phyloP scores from a whole-genome alignment of 1,139 yeast genomes.

The Suhomyces anneliseae region DNA sequence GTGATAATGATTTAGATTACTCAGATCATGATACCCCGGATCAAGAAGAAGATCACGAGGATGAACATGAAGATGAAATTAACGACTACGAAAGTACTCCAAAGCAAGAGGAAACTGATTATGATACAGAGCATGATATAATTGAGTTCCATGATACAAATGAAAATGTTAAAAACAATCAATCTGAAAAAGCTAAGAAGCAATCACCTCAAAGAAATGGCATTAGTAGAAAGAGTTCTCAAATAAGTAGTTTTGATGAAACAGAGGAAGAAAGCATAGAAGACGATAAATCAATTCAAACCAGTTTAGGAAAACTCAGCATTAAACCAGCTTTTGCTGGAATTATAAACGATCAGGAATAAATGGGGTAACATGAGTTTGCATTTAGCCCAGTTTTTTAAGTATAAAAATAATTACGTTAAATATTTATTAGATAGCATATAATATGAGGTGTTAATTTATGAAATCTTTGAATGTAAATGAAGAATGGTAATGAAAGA shows the following conservation, averaged over 20 bases:
- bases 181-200: neutral
- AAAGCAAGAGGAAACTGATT: neutral
- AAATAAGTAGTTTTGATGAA: neutral
- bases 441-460: neutral
- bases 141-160: neutral
- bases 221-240: neutral
- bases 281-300: conserved; percentile 2
- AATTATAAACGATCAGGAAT: no score
- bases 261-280: neutral
- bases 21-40: neutral
- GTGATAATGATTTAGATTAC: neutral
- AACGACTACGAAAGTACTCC: neutral
- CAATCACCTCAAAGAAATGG: neutral
- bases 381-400: neutral
- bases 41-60: neutral
- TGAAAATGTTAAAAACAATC: neutral
- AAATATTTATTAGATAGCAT: neutral
- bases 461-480: no score
- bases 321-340: neutral
- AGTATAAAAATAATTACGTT: neutral
- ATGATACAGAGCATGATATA: neutral
- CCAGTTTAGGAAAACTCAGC: neutral
- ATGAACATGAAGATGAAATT: neutral
- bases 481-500: no score
- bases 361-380: no score